Evolutionary conservation across 139 green algal genomes (phyloP).

Genomic region (Asterochloris erici): DNA sequence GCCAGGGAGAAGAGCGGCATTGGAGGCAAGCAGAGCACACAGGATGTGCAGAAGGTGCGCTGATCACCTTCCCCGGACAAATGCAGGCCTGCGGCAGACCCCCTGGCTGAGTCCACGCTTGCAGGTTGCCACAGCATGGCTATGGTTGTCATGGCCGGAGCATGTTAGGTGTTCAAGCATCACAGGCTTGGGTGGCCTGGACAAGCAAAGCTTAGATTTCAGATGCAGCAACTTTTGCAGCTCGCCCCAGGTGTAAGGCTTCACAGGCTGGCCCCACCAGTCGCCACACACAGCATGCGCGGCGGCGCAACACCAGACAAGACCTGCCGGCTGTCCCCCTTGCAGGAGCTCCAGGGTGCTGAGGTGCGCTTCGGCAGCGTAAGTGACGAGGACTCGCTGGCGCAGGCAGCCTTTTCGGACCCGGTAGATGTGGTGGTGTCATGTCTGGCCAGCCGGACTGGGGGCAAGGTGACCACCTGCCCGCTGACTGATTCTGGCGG

Average conservation of each 20-base stretch:
- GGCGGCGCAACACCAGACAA: not conserved
- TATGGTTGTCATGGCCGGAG: no score
- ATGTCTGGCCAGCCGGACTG: conserved; percentile 93
- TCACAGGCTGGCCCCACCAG: no score
- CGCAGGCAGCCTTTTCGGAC: conserved; percentile 57
- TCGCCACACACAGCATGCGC: no score
- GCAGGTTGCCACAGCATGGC: not conserved
- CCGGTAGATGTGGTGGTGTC: conserved; percentile 96
- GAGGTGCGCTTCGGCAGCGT: conserved; percentile 89
- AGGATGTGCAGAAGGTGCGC: conserved; percentile 66
- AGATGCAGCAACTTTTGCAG: no score
- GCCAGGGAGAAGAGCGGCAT: conserved; percentile 87
- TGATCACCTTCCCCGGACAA: not conserved
- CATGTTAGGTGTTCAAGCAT: no score
- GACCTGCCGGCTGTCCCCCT: not conserved
- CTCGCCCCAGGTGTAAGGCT: no score
- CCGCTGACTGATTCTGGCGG: no score
- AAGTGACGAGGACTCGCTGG: conserved; percentile 59
- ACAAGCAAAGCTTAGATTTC: no score
- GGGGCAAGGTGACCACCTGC: conserved; percentile 33
- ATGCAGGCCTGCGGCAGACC: not conserved
- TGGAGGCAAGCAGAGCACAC: conserved; percentile 77
- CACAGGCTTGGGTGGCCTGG: no score
- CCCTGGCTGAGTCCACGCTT: not conserved
- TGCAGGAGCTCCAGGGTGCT: conserved; percentile 75